These are phyloP conservation scores for Euphorbia lathyris DNA, from an alignment of 345 rosid species.

Conservation along the genomic window DNA sequence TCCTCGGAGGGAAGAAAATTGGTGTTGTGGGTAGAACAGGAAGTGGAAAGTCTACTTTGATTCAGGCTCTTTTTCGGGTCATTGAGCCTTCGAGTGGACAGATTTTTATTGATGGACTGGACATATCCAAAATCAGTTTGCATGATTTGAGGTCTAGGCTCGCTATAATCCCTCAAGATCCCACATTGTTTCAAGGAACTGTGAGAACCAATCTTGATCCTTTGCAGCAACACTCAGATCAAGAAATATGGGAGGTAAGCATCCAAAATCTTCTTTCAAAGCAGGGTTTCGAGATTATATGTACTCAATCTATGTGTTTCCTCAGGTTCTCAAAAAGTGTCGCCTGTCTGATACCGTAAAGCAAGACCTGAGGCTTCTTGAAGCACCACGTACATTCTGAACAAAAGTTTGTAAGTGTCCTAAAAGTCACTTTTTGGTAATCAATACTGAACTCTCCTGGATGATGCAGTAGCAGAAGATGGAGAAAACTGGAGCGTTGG, in stretches of 20 bases:
- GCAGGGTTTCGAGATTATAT: neutral
- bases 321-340: constrained; percentile 56
- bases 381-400: constrained; percentile 44
- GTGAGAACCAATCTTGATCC: constrained; percentile 85
- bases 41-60: constrained; percentile 85
- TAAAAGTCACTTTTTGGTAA: neutral
- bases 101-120: constrained; percentile 72
- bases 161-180: constrained; percentile 86
- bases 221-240: constrained; percentile 60
- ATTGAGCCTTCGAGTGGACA: constrained; percentile 75
- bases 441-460: constrained; percentile 9
- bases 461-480: constrained; percentile 66
- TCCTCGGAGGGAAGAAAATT: constrained; percentile 63
- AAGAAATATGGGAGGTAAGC: constrained; percentile 70
- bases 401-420: neutral
- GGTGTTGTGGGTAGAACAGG: constrained; percentile 94
- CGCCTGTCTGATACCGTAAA: constrained; percentile 44
- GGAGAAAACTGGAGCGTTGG: constrained; percentile 96
- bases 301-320: neutral
- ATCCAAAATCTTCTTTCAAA: neutral
- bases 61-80: constrained; percentile 79
- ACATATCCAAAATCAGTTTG: constrained; percentile 64
- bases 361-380: constrained; percentile 54
- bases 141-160: constrained; percentile 76
- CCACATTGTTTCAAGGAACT: constrained; percentile 80